These are phyloP conservation scores for Mycena galericulata DNA, from an alignment of 768 basidiomycete genomes.

Conservation along the genomic window DNA sequence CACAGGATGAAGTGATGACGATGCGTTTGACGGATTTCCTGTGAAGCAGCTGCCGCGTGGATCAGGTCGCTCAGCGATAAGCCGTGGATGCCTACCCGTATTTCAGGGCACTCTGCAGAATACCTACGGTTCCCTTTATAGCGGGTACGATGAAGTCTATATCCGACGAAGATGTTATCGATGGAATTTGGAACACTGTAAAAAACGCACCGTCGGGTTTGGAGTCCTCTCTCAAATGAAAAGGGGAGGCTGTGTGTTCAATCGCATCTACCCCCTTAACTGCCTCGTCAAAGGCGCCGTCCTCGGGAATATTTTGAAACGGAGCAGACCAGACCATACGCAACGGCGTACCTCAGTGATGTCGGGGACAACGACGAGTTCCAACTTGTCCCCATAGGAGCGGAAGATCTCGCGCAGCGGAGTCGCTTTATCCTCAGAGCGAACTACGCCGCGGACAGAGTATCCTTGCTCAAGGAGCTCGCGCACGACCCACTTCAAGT, in stretches of 20 bases:
- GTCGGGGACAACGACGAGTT: slow-evolving; percentile 77
- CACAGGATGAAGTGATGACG: slow-evolving; percentile 75
- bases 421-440: slow-evolving; percentile 48
- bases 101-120: slow-evolving; percentile 53
- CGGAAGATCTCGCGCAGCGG: slow-evolving; percentile 58
- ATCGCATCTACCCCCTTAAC: slow-evolving; percentile 83
- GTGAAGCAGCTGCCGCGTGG: neutral
- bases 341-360: slow-evolving; percentile 62
- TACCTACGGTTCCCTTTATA: slow-evolving; percentile 53
- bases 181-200: neutral
- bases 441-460: slow-evolving; percentile 73
- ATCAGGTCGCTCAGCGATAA: neutral
- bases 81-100: slow-evolving; percentile 46
- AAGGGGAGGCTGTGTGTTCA: slow-evolving; percentile 76
- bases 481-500: slow-evolving; percentile 50
- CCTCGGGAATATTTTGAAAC: slow-evolving; percentile 45
- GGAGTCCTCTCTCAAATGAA: slow-evolving; percentile 36
- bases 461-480: slow-evolving; percentile 71
- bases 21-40: slow-evolving; percentile 70
- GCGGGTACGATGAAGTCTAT: slow-evolving; percentile 47
- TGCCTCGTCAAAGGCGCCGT: slow-evolving; percentile 82
- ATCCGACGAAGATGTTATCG: neutral
- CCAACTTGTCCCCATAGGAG: slow-evolving; percentile 66
- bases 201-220: neutral
- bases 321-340: neutral